Percentiles rank a stretch among this genome's conserved stretches.
These are phyloP conservation scores for Avena insularis DNA, from an alignment of 176 grass and related monocot genomes.

Conservation along the genomic window DNA sequence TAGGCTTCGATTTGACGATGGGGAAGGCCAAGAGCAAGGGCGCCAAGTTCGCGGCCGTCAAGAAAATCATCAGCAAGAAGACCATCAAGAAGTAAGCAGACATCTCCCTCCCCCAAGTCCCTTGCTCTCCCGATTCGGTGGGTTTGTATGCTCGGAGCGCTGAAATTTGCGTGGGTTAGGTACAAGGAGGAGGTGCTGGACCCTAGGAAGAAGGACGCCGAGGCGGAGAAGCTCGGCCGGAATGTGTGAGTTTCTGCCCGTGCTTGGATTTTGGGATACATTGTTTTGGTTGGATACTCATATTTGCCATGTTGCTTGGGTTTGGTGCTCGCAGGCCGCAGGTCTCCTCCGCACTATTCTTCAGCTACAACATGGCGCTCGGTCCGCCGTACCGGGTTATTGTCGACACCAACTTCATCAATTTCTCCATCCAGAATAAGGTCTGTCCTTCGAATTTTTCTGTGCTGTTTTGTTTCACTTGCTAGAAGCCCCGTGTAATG, in stretches of 20 bases:
- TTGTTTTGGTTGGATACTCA: background rate
- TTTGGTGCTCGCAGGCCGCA: conserved; percentile 51
- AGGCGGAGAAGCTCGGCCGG: conserved; percentile 74
- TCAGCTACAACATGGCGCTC: conserved; percentile 91
- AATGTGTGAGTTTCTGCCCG: conserved; percentile 65
- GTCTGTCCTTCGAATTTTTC: conserved; percentile 19
- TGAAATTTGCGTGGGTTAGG: conserved; percentile 24
- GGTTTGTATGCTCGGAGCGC: background rate
- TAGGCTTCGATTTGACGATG: conserved; percentile 40
- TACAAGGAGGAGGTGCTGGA: conserved; percentile 84
- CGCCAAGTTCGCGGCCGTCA: conserved; percentile 72
- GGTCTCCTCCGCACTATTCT: conserved; percentile 75
- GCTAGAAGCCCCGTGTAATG: background rate
- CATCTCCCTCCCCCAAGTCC: background rate
- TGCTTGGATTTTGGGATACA: background rate
- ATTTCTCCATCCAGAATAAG: conserved; percentile 98
- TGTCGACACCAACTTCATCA: conserved; percentile 98
- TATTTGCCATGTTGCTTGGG: background rate
- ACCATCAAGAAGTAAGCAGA: conserved; percentile 69
- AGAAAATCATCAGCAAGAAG: conserved; percentile 86
- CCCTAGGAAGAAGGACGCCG: conserved; percentile 73
- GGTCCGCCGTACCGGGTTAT: conserved; percentile 91
- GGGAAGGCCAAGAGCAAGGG: conserved; percentile 72
- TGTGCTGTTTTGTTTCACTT: background rate
- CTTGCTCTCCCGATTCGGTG: background rate